Evolutionary conservation across 1,284 basidiomycete genomes (phyloP), one percentile per base, ranked within the genome.

Genomic region (Leccinum pallidistipes): DNA sequence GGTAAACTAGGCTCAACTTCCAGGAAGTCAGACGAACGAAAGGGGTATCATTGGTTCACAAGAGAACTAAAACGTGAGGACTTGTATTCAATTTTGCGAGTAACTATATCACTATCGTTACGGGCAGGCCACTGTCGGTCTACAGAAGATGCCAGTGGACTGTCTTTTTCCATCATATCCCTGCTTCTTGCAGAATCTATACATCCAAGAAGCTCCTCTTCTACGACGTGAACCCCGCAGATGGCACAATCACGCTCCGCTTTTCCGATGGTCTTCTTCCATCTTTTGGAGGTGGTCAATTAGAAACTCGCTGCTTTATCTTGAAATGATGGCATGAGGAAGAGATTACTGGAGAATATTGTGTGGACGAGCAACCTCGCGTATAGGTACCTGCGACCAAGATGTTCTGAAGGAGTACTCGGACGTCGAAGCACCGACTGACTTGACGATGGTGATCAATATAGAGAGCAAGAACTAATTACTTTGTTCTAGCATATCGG

Each of bases 401-500:
- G 29, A 70, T 57, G 52, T 32, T 70, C 4, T 32, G 18, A 64
- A 64, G 14, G 58, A 67, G 16, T 62, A 67, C 34, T 80, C 80
- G 2, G 68, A 69, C 2, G 77, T 80, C 57, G 71, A 76, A 24
- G 68, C 70, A 5, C 66, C 78, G n/a, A 66, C 64, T 9, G 67
- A 81, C 36, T 38, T 38, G 6, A 71, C 77, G 6, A 57, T 79
- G 57, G 81, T 83, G 11, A 58, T 64, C 24, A 21, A 54, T 3
- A 38, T 47, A n/a, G 16, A 24, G 24, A 4, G 18, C 56, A 66
- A 1, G 10, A 10, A 58, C 9, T 47, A 2, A 64, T 31, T 43
- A 3, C 3, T 38, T 24, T 38, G 36, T 49, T 51, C n/a, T 59
- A 83, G 81, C 79, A 81, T 62, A 66, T 79, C 8, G 81, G 80